Evolutionary conservation across 441 rosid species (phyloP).

Genomic region (Biscutella laevigata): DNA sequence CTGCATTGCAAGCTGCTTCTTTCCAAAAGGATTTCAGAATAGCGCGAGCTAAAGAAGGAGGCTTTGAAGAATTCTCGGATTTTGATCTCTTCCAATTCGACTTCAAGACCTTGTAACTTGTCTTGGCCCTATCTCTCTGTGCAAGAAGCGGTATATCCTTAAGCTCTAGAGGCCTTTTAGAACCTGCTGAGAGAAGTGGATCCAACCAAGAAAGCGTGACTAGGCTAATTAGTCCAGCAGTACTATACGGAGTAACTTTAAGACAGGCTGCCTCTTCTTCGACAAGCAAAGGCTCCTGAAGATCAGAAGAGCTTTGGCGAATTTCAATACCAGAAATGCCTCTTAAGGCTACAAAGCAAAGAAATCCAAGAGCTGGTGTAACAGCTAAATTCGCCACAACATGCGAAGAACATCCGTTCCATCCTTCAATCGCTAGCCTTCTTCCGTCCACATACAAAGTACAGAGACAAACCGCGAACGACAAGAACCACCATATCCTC

Average conservation of each 20-base stretch:
- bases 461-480: conserved; percentile 61
- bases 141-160: conserved; percentile 97
- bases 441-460: conserved; percentile 67
- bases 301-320: conserved; percentile 46
- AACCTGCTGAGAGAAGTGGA: conserved; percentile 85
- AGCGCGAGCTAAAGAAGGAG: conserved; percentile 85
- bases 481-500: conserved; percentile 82
- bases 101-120: conserved; percentile 73
- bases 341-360: conserved; percentile 59
- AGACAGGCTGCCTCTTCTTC: conserved; percentile 67
- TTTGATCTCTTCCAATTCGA: conserved; percentile 85
- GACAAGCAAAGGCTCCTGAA: conserved; percentile 55
- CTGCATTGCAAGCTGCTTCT: conserved; percentile 92
- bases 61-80: conserved; percentile 55
- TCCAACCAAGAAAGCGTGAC: conserved; percentile 92
- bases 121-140: conserved; percentile 73
- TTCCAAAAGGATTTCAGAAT: conserved; percentile 87
- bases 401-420: conserved; percentile 50
- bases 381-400: conserved; percentile 64
- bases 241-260: conserved; percentile 66
- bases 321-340: conserved; percentile 71
- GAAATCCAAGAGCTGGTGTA: conserved; percentile 83
- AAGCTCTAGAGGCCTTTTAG: conserved; percentile 95
- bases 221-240: conserved; percentile 71
- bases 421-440: conserved; percentile 44